A percentile compares a stretch with the other conserved stretches of the same genome.
Evolutionary conservation across 208 protist species (phyloP).

Genomic region (Angomonas ambiguus): DNA sequence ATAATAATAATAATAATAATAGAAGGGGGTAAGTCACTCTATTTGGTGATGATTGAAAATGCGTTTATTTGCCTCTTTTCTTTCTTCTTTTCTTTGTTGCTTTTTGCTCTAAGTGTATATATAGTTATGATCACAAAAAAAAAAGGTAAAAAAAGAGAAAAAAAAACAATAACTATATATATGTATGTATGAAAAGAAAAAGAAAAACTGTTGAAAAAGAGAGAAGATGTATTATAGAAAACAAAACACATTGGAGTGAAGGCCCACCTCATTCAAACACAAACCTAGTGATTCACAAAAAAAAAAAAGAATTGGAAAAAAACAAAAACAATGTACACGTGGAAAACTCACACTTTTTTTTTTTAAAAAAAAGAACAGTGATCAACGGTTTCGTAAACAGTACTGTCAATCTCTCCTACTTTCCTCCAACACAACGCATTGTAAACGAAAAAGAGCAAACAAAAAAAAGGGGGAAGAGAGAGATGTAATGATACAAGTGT

Average conservation of each 20-base stretch:
- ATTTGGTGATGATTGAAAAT: no score
- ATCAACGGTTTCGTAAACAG: no score
- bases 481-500: no score
- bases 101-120: neutral
- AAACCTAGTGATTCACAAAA: neutral
- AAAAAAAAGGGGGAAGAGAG: no score
- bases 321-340: neutral
- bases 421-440: no score
- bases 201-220: conserved; percentile 3
- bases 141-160: neutral
- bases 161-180: conserved; percentile 2
- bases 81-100: neutral
- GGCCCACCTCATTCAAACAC: neutral
- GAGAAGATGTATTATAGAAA: neutral
- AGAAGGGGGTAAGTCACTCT: no score
- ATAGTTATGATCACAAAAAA: neutral
- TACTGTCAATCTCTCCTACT: no score
- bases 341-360: neutral
- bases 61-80: neutral
- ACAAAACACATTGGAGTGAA: neutral
- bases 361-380: neutral
- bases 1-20: neutral
- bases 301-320: neutral
- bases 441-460: no score
- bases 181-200: neutral